Conservation (phyloP, 768 basidiomycete species). For the Amanita inopinata region DNA sequence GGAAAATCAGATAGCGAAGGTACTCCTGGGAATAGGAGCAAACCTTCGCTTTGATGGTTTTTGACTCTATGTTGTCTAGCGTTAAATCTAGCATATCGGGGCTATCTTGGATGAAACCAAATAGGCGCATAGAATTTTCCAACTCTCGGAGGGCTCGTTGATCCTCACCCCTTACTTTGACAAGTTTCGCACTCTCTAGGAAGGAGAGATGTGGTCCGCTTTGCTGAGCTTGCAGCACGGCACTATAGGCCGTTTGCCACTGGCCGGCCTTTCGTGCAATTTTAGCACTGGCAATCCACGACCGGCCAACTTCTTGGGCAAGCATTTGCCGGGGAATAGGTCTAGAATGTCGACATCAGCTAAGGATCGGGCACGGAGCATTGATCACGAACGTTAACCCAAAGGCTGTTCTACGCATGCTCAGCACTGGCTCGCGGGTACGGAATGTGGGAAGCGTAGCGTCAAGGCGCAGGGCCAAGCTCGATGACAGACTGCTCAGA, state of each 20-base stretch:
- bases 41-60: constrained; percentile 65
- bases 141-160: constrained; percentile 82
- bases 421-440: constrained; percentile 79
- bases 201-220: constrained; percentile 65
- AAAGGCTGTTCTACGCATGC: constrained; percentile 82
- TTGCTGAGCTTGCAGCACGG: constrained; percentile 82
- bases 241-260: constrained; percentile 94
- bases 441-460: constrained; percentile 82
- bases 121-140: constrained; percentile 56
- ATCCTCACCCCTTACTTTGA: constrained; percentile 70
- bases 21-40: constrained; percentile 7
- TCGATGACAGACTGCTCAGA: constrained; percentile 34
- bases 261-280: constrained; percentile 94
- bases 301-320: constrained; percentile 59
- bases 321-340: constrained; percentile 28
- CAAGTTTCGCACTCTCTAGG: constrained; percentile 83
- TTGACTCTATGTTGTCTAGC: constrained; percentile 38
- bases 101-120: constrained; percentile 35
- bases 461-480: constrained; percentile 58
- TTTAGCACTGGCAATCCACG: constrained; percentile 92
- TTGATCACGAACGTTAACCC: constrained; percentile 42
- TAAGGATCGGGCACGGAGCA: neutral
- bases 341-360: constrained; percentile 14
- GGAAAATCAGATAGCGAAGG: constrained; percentile 2
- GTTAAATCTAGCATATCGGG: constrained; percentile 48